A percentile compares a stretch with the other conserved stretches of the same genome.
These are phyloP conservation scores for Aspergillus niger DNA, from an alignment of 2,329 filamentous ascomycete species.

Conservation along the genomic window DNA sequence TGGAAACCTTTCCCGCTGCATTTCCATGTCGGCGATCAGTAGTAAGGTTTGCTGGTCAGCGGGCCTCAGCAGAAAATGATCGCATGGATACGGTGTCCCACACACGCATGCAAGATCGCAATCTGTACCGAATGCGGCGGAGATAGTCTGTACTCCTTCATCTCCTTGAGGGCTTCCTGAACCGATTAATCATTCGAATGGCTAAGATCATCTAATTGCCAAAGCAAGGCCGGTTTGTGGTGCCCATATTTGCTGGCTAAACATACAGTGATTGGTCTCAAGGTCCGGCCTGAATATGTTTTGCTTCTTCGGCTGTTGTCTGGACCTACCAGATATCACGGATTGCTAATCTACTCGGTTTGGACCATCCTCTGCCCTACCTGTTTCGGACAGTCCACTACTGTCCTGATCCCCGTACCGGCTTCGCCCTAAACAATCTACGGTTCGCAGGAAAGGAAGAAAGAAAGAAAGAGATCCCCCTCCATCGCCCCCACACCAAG, in stretches of 20 bases:
- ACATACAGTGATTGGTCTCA: not conserved
- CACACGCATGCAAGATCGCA: not conserved
- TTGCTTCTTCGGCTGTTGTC: not conserved
- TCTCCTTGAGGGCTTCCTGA: not conserved
- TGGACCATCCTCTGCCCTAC: not conserved
- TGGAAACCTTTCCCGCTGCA: not conserved
- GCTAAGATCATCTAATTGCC: not conserved
- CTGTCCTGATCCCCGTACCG: not conserved
- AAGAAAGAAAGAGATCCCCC: not conserved
- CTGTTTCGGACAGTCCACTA: not conserved
- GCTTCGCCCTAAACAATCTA: not conserved
- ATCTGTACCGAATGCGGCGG: not conserved
- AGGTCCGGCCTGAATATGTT: not conserved
- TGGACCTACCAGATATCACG: not conserved
- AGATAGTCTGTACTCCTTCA: not conserved
- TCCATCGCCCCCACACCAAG: not conserved
- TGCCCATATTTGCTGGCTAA: not conserved
- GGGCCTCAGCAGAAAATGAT: not conserved
- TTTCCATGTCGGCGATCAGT: constrained; percentile 1
- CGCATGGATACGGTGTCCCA: not conserved
- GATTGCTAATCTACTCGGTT: not conserved
- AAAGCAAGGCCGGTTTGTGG: not conserved
- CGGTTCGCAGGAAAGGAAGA: not conserved
- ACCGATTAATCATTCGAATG: not conserved
- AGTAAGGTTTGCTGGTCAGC: not conserved